Base-by-base conservation (phyloP, 73 alveolate genomes). In the Paramecium pentaurelia region DNA sequence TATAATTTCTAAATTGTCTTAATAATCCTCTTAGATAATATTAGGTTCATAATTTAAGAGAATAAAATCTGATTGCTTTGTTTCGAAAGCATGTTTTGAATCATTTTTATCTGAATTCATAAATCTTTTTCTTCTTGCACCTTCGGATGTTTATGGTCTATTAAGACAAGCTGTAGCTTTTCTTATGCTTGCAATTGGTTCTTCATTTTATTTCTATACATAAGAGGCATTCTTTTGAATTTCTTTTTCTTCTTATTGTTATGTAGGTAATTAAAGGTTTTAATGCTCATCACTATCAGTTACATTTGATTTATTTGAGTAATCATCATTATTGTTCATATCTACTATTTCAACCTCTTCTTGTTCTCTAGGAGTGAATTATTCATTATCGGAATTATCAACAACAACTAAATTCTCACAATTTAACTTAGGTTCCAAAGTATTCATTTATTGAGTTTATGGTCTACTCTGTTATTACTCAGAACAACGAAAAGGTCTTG, bases 91-190 rank as follows among this genome's bases (percentile, higher is more conserved):
- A n/a, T 18, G 25, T 54, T 54, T 18, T 18, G 70, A n/a, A 3
- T 80, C 91, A 44, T 60, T 27, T 20, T 80, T 64, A 20, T 20
- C 64, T 16, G 91, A 80, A 49, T 80, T 80, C 12, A 20, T 9
- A 16, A 80, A 80, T 49, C 75, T 80, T 42, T 49, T 80, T n/a
- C 91, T 80, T 80, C 91, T 80, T 40, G 37, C 91, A 14, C 91
- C 91, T 80, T 80, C 91, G 16, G 91, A 80, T 45, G 91, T 80
- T 27, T 45, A 8, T 3, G 91, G 91, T 22, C 91, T 80, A 47
- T 80, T 80, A 2, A 80, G 47, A 18, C 68, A 8, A 22, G 45
- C 73, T 2, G 91, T 80, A 9, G 91, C 58, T 47, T 80, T 80
- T 49, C 91, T 80, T 10, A 73, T 37, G 12, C 87, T 73, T 30